Conservation (phyloP, 805 yeast species). For the Suhomyces vadensis region DNA sequence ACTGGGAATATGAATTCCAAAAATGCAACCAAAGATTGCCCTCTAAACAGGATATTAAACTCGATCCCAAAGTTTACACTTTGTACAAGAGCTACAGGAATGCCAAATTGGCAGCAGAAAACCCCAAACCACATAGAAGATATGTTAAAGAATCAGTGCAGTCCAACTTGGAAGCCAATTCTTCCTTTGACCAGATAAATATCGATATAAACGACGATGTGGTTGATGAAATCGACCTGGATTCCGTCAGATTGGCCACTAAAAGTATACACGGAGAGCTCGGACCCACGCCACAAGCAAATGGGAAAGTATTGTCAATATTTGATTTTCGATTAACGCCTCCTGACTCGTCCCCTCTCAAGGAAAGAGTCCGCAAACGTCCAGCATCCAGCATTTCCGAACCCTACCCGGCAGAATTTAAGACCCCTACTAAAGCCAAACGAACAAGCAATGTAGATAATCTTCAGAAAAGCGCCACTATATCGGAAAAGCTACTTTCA, state of each 20-base stretch:
- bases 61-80: conserved; percentile 26
- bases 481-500: conserved; percentile 9
- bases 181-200: not conserved
- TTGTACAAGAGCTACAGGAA: conserved; percentile 35
- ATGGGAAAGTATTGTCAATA: conserved; percentile 72
- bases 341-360: conserved; percentile 45
- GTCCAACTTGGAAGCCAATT: not conserved
- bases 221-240: not conserved
- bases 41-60: conserved; percentile 35
- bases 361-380: conserved; percentile 10
- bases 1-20: conserved; percentile 40
- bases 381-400: not conserved
- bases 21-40: conserved; percentile 32
- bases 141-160: not conserved
- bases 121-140: not conserved
- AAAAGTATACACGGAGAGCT: conserved; percentile 36
- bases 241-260: conserved; percentile 11
- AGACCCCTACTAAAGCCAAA: conserved; percentile 35
- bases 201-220: conserved; percentile 1
- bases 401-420: conserved; percentile 18
- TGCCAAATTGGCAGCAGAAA: conserved; percentile 11
- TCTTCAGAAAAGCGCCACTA: not conserved
- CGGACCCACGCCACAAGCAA: conserved; percentile 87
- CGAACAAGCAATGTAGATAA: not conserved
- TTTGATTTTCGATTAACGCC: conserved; percentile 57